A percentile compares a stretch with the other conserved stretches of the same genome.
Conservation (phyloP, 352 stramenopile species). For the Globisporangium cylindrosporum region DNA sequence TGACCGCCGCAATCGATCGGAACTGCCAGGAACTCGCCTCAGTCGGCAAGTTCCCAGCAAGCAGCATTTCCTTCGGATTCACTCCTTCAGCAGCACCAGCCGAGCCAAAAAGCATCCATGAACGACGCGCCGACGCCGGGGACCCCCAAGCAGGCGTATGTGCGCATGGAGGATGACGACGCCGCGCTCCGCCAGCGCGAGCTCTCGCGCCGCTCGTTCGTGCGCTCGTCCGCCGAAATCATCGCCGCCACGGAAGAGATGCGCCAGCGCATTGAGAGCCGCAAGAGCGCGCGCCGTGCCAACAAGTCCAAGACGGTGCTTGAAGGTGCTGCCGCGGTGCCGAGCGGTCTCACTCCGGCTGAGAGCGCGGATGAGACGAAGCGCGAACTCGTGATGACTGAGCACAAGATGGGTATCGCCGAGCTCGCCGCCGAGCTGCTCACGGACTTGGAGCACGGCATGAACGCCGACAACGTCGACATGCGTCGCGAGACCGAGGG, state of each 20-base stretch:
- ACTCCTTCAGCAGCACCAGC: too few species aligned
- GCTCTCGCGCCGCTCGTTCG: conserved; percentile 27
- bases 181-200: conserved; percentile 14
- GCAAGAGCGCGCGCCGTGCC: conserved; percentile 30
- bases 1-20: background rate
- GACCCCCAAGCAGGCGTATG: conserved; percentile 31
- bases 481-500: conserved; percentile 45
- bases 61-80: too few species aligned
- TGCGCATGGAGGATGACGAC: conserved; percentile 34
- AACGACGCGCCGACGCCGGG: conserved; percentile 17
- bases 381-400: conserved; percentile 48
- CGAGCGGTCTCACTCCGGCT: background rate
- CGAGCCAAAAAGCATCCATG: conserved; percentile 9
- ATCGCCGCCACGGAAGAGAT: conserved; percentile 51
- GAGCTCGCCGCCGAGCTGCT: conserved; percentile 45
- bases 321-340: background rate
- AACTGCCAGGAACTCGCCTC: too few species aligned
- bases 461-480: conserved; percentile 46
- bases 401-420: conserved; percentile 49
- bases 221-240: conserved; percentile 57
- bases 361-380: conserved; percentile 27
- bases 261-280: conserved; percentile 53
- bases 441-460: conserved; percentile 39
- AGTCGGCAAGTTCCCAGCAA: too few species aligned
- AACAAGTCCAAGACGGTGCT: conserved; percentile 19